A percentile compares a stretch with the other conserved stretches of the same genome.
Evolutionary conservation across 2,329 filamentous ascomycete genomes (phyloP).

Genomic region (Leptographium wingfieldii): DNA sequence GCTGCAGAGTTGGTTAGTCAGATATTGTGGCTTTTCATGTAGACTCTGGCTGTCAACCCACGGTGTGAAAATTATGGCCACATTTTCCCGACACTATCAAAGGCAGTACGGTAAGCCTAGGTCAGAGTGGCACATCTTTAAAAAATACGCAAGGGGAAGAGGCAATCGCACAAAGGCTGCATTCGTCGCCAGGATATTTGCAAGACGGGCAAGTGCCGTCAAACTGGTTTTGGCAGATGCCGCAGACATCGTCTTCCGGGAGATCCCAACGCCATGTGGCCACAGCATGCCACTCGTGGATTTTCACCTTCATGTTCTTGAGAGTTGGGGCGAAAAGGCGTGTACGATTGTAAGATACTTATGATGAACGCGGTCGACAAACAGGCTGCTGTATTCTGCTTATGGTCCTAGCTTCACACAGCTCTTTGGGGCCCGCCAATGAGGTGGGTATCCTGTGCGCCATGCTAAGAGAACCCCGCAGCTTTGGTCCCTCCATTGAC

Average conservation of each 20-base stretch:
- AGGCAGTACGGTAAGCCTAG: background rate
- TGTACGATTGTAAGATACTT: background rate
- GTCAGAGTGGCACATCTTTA: background rate
- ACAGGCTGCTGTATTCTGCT: background rate
- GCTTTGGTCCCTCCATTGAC: background rate
- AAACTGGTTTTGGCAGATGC: conserved; percentile 96
- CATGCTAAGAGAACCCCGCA: background rate
- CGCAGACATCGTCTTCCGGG: conserved; percentile 92
- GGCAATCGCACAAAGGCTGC: conserved; percentile 59
- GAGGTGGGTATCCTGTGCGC: background rate
- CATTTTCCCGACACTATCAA: conserved; percentile 80
- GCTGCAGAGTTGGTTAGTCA: conserved; percentile 36
- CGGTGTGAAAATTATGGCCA: conserved; percentile 96
- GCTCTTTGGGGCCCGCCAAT: background rate
- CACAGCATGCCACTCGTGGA: conserved; percentile 85
- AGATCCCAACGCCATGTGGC: conserved; percentile 98
- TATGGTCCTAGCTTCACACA: background rate
- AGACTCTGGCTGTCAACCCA: conserved; percentile 20
- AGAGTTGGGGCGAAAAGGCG: background rate
- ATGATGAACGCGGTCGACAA: background rate
- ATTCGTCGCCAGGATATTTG: conserved; percentile 96
- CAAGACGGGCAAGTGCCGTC: conserved; percentile 96
- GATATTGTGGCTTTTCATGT: too few species aligned
- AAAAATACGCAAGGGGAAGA: background rate
- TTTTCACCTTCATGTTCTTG: conserved; percentile 75